Evolutionary conservation across 2,329 filamentous ascomycete species (phyloP).

Genomic region (Endocalyx cinctus): DNA sequence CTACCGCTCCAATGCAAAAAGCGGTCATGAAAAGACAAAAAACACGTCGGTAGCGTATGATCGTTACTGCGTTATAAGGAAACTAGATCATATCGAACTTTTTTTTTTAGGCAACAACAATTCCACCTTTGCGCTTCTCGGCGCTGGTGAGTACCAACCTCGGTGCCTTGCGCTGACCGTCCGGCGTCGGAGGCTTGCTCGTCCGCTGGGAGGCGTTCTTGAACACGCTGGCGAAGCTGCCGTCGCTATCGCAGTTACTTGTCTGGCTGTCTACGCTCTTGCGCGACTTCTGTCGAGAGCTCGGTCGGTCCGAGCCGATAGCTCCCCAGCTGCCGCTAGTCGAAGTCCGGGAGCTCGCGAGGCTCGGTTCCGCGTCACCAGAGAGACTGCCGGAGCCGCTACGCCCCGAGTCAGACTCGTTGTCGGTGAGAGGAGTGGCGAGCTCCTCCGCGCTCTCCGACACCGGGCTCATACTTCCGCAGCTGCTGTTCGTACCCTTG

Average conservation of each 20-base stretch:
- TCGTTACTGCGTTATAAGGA: constrained; percentile 21
- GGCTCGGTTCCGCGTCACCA: constrained; percentile 63
- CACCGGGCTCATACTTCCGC: constrained; percentile 80
- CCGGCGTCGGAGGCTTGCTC: constrained; percentile 50
- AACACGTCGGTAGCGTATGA: constrained; percentile 25
- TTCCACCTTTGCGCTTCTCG: constrained; percentile 78
- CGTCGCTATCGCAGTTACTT: constrained; percentile 52
- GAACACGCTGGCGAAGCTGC: constrained; percentile 64
- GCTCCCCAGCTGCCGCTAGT: constrained; percentile 71
- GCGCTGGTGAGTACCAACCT: constrained; percentile 83
- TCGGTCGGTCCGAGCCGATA: constrained; percentile 82
- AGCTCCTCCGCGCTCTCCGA: constrained; percentile 70
- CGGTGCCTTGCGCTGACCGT: constrained; percentile 72
- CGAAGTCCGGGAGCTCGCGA: constrained; percentile 71
- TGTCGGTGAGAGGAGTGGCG: constrained; percentile 66
- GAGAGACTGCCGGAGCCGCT: constrained; percentile 78
- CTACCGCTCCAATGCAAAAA: constrained; percentile 22
- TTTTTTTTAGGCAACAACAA: constrained; percentile 18
- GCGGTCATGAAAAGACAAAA: constrained; percentile 22
- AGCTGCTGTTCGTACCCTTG: constrained; percentile 65
- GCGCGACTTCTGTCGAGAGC: constrained; percentile 61
- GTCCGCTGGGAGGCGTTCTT: constrained; percentile 52
- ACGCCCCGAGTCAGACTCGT: constrained; percentile 66
- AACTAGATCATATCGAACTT: constrained; percentile 8
- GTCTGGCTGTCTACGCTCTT: constrained; percentile 61